Evolutionary conservation across 164 flowering plant genomes (phyloP).

Genomic region (Euptelea pleiosperma): DNA sequence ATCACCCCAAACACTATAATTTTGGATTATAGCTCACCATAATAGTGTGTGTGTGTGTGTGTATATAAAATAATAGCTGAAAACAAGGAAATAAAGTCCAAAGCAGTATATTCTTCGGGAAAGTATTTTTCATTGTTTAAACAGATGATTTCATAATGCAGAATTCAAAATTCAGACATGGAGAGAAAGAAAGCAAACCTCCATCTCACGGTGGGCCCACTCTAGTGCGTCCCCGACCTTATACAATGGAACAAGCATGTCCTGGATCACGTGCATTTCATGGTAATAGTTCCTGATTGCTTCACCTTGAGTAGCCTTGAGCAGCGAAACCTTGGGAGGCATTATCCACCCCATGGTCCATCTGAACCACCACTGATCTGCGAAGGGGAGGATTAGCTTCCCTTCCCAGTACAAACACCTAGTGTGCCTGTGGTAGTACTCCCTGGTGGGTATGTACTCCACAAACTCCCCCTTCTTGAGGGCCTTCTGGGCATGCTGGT

Average conservation of each 20-base stretch:
- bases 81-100: no score
- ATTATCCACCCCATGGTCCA: slow-evolving; percentile 88
- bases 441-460: slow-evolving; percentile 96
- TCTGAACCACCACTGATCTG: slow-evolving; percentile 95
- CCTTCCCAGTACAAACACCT: slow-evolving; percentile 99
- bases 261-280: slow-evolving; percentile 98
- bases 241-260: slow-evolving; percentile 97
- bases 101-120: no score
- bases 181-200: slow-evolving; percentile 45
- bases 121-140: not conserved
- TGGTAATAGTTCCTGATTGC: slow-evolving; percentile 96
- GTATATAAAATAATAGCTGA: no score
- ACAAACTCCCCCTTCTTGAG: slow-evolving; percentile 91
- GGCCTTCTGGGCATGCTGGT: slow-evolving; percentile 87
- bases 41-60: no score
- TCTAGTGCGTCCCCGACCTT: slow-evolving; percentile 96
- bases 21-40: no score
- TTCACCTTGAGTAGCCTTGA: slow-evolving; percentile 98
- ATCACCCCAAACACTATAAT: no score
- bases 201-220: slow-evolving; percentile 84
- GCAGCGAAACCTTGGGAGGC: slow-evolving; percentile 98
- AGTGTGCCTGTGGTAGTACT: slow-evolving; percentile 96
- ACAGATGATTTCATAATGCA: not conserved
- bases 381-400: slow-evolving; percentile 95
- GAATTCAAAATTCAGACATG: not conserved